Conservation (phyloP, 495 filamentous ascomycete genomes). For the Trichoderma asperelloides region DNA sequence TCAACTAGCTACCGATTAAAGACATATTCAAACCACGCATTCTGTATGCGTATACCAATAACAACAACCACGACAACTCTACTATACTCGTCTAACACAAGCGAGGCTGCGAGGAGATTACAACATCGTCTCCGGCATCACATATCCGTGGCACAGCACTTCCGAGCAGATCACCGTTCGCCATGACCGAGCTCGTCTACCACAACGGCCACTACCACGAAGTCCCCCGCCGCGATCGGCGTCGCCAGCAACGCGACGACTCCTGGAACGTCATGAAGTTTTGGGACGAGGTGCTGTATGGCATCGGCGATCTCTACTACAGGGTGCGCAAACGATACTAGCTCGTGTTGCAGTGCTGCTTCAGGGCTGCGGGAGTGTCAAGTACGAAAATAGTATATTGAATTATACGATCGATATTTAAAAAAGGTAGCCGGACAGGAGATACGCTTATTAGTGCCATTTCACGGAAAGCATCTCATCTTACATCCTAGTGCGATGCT, state of each 20-base stretch:
- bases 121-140: neutral
- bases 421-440: too few species aligned
- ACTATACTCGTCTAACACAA: neutral
- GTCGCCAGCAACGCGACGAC: neutral
- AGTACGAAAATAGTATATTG: neutral
- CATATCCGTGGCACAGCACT: neutral
- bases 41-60: too few species aligned
- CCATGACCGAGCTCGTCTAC: neutral
- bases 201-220: neutral
- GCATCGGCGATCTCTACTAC: conserved; percentile 1
- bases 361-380: neutral
- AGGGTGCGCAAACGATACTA: neutral
- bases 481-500: neutral
- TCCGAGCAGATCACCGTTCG: neutral
- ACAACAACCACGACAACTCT: neutral
- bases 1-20: too few species aligned
- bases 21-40: too few species aligned
- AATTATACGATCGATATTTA: too few species aligned
- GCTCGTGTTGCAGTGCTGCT: neutral
- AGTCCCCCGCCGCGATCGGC: neutral
- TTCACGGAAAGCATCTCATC: neutral
- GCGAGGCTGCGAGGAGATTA: neutral
- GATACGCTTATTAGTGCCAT: too few species aligned
- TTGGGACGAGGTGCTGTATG: conserved; percentile 4
- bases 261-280: neutral